Conservation (phyloP, 208 protist genomes). For the Hexamita inflata region DNA sequence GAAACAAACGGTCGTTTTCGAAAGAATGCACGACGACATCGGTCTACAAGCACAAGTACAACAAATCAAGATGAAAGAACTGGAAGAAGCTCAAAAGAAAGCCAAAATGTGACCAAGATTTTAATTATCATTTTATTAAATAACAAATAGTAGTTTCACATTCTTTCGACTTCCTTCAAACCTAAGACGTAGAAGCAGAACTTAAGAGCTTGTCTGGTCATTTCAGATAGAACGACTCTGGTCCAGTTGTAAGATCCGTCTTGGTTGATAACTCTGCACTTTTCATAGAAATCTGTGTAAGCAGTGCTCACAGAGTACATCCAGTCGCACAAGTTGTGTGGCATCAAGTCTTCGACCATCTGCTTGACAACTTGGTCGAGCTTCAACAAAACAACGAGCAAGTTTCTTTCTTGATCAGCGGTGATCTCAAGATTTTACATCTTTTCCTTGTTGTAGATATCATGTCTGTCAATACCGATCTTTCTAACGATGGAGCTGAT, state of each 20-base stretch:
- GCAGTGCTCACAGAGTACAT: constrained; percentile 69
- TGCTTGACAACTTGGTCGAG: constrained; percentile 23
- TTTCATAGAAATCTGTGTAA: constrained; percentile 78
- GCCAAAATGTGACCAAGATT: too few relatives aligned
- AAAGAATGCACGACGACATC: too few relatives aligned
- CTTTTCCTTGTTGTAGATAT: constrained; percentile 49
- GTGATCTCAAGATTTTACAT: constrained; percentile 56
- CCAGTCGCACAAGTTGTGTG: constrained; percentile 76
- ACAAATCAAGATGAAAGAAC: too few relatives aligned
- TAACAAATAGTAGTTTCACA: too few relatives aligned
- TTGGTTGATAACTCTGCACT: constrained; percentile 62
- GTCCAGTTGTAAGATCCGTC: constrained; percentile 50
- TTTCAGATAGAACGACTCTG: constrained; percentile 57
- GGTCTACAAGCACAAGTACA: too few relatives aligned
- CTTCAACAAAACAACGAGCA: background rate
- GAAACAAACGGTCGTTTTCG: too few relatives aligned
- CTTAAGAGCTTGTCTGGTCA: constrained; percentile 64
- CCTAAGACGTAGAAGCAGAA: constrained; percentile 70
- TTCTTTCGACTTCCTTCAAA: constrained; percentile 48
- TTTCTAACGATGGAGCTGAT: constrained; percentile 69
- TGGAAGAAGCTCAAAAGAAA: too few relatives aligned
- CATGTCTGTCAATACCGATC: constrained; percentile 59
- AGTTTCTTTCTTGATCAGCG: constrained; percentile 48
- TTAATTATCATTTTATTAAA: too few relatives aligned
- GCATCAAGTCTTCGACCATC: constrained; percentile 59